Evolutionary conservation across 768 basidiomycete genomes (phyloP).

Genomic region (Termitomyces bulborhizus): DNA sequence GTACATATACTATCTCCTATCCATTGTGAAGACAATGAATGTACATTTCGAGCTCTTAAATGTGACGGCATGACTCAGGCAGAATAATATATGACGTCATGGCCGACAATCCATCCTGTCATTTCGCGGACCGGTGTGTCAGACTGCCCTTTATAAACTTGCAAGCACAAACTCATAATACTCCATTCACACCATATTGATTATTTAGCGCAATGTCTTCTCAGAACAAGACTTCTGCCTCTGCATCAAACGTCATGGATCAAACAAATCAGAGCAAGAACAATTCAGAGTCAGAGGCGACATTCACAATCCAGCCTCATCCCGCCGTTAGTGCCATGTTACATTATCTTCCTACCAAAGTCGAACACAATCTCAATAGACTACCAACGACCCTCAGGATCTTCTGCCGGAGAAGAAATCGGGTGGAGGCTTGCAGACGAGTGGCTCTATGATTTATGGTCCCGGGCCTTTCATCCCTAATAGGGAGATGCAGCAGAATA

Average conservation of each 20-base stretch:
- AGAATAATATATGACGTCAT: background rate
- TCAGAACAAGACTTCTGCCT: slow-evolving; percentile 3
- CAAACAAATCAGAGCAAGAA: slow-evolving; percentile 7
- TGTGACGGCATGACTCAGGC: background rate
- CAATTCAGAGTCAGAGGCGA: slow-evolving; percentile 25
- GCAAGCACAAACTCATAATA: background rate
- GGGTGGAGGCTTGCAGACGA: slow-evolving; percentile 28
- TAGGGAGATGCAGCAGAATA: slow-evolving; percentile 32
- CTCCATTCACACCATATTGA: background rate
- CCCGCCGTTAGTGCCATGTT: slow-evolving; percentile 41
- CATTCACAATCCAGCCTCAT: slow-evolving; percentile 51
- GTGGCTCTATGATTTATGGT: slow-evolving; percentile 28
- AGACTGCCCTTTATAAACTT: background rate
- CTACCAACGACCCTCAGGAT: slow-evolving; percentile 55
- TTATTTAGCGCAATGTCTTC: background rate
- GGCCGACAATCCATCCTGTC: background rate
- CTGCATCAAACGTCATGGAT: background rate
- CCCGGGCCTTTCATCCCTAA: slow-evolving; percentile 47
- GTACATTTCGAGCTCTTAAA: too few relatives aligned
- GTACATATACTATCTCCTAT: background rate
- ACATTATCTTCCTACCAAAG: background rate
- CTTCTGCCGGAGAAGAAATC: slow-evolving; percentile 31
- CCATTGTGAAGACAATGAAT: too few relatives aligned
- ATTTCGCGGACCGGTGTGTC: background rate
- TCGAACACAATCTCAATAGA: slow-evolving; percentile 25